A percentile compares a stretch with the other conserved stretches of the same genome.
Conservation (phyloP, 257 asterid genomes). For the Nicotiana benthamiana region DNA sequence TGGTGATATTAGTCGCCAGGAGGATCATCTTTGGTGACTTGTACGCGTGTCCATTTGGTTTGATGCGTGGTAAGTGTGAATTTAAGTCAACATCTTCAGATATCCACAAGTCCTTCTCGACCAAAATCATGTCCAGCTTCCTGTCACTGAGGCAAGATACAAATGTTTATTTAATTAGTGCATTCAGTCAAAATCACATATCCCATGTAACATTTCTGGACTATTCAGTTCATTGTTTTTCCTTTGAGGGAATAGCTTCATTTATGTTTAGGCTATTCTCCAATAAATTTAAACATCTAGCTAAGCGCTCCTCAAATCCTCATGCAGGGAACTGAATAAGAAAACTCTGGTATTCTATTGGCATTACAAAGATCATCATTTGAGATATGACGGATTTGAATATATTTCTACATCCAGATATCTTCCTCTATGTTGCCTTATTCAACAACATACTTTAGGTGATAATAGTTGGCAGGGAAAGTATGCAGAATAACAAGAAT, state of each 20-base stretch:
- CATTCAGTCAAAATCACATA: neutral
- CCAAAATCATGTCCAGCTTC: slow-evolving; percentile 59
- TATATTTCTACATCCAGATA: neutral
- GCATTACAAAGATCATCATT: neutral
- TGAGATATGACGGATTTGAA: neutral
- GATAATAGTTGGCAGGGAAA: neutral
- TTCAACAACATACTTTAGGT: neutral
- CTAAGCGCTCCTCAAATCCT: neutral
- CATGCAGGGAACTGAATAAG: neutral
- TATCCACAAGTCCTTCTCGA: slow-evolving; percentile 80
- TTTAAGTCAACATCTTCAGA: slow-evolving; percentile 40
- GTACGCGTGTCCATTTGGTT: slow-evolving; percentile 39
- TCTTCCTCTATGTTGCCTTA: neutral
- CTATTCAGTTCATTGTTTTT: neutral
- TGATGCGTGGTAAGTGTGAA: slow-evolving; percentile 26
- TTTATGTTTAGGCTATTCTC: neutral
- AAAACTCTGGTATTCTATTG: neutral
- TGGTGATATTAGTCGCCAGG: slow-evolving; percentile 62
- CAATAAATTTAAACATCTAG: neutral
- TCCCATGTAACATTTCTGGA: neutral
- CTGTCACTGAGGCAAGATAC: slow-evolving; percentile 35
- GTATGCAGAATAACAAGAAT: neutral
- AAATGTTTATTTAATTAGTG: neutral
- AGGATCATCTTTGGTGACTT: slow-evolving; percentile 72
- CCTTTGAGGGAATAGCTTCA: neutral